Evolutionary conservation across 345 rosid species (phyloP).

Genomic region (Camelina hispida): DNA sequence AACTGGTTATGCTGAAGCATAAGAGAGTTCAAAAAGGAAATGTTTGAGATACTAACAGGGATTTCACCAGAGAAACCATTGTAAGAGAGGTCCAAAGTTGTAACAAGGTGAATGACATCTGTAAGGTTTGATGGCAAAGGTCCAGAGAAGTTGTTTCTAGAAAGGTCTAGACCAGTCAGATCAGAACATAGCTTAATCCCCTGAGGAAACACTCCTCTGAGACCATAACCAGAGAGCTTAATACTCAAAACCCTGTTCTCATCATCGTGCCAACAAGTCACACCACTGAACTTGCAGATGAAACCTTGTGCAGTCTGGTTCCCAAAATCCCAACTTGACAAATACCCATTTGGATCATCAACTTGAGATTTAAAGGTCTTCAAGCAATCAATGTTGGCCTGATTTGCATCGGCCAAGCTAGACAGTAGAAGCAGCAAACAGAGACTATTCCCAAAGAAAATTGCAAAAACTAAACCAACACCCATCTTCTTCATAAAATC

Average conservation of each 20-base stretch:
- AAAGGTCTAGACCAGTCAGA: slow-evolving; percentile 77
- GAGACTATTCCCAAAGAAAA: slow-evolving; percentile 40
- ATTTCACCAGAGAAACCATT: slow-evolving; percentile 74
- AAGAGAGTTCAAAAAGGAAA: slow-evolving; percentile 66
- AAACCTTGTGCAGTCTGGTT: slow-evolving; percentile 59
- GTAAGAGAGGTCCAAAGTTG: slow-evolving; percentile 68
- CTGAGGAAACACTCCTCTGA: slow-evolving; percentile 67
- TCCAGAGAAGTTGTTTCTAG: slow-evolving; percentile 69
- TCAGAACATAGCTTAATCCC: slow-evolving; percentile 55
- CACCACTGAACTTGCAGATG: slow-evolving; percentile 77
- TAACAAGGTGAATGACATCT: slow-evolving; percentile 17
- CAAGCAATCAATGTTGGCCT: slow-evolving; percentile 62
- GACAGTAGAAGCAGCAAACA: slow-evolving; percentile 50
- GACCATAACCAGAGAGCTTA: slow-evolving; percentile 67
- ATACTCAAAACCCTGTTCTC: slow-evolving; percentile 81
- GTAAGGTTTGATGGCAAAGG: slow-evolving; percentile 56
- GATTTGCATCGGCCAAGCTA: slow-evolving; percentile 48
- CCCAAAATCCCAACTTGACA: slow-evolving; percentile 64
- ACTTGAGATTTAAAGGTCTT: slow-evolving; percentile 44
- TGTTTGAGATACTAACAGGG: slow-evolving; percentile 49
- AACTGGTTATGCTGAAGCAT: slow-evolving; percentile 67
- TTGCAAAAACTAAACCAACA: slow-evolving; percentile 32
- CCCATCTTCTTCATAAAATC: slow-evolving; percentile 33
- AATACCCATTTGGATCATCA: slow-evolving; percentile 54
- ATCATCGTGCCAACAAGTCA: slow-evolving; percentile 93